Evolutionary conservation across 768 basidiomycete species (phyloP).

Genomic region (Lenzites betulinus): DNA sequence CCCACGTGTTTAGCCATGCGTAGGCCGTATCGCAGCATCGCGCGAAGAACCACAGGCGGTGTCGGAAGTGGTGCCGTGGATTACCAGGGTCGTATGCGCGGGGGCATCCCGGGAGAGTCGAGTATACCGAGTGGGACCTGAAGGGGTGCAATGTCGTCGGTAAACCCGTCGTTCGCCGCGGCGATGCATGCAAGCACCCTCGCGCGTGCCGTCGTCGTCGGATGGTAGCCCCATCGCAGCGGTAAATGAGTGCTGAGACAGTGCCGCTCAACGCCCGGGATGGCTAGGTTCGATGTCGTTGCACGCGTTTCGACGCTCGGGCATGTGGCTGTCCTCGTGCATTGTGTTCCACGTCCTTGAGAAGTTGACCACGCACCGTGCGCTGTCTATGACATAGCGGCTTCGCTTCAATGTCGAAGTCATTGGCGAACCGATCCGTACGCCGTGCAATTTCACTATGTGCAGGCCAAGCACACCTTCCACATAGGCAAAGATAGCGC

Average conservation of each 20-base stretch:
- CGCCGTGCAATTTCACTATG: slow-evolving; percentile 3
- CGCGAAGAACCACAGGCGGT: slow-evolving; percentile 7
- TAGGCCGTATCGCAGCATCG: slow-evolving; percentile 9
- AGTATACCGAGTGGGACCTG: slow-evolving; percentile 1
- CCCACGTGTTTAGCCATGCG: slow-evolving; percentile 15
- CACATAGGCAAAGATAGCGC: slow-evolving; percentile 12
- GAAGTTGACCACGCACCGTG: slow-evolving; percentile 16
- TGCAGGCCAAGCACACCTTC: slow-evolving; percentile 2
- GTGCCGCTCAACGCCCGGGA: slow-evolving; percentile 16
- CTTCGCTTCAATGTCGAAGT: slow-evolving; percentile 16
- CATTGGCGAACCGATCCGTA: slow-evolving; percentile 6
- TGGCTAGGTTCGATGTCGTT: slow-evolving; percentile 10
- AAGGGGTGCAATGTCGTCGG: slow-evolving; percentile 6
- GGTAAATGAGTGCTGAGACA: slow-evolving; percentile 15
- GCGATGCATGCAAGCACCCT: slow-evolving; percentile 18
- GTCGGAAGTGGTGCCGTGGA: slow-evolving; percentile 3
- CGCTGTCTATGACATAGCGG: slow-evolving; percentile 7
- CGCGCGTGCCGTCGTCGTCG: slow-evolving; percentile 11
- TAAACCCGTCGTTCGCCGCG: slow-evolving; percentile 12
- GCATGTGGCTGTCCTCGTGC: slow-evolving; percentile 15
- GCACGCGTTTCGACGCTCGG: slow-evolving; percentile 13
- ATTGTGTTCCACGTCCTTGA: slow-evolving; percentile 18
- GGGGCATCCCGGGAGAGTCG: not conserved
- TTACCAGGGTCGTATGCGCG: not conserved
- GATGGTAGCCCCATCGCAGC: not conserved